Evolutionary conservation across 345 rosid genomes (phyloP), one percentile per base, ranked within the genome.

Genomic region (Capsella bursapastoris): DNA sequence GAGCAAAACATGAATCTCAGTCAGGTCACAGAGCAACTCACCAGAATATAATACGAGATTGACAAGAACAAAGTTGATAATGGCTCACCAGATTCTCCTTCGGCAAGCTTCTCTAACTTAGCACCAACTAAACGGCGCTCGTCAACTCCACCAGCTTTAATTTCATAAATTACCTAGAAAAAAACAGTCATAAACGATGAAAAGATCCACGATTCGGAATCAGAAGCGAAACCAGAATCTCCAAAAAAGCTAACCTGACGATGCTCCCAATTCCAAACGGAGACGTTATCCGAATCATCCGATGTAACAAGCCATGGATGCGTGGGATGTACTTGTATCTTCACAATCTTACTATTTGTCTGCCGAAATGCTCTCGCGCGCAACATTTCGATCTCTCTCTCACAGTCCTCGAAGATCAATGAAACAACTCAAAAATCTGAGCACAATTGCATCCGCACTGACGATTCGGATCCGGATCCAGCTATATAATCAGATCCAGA

Each of bases 181-280:
- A 53, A 45, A 67, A 68, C 2, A n/a, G 22, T n/a, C 31, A 73
- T 18, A 34, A 25, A 58, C 61, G 43, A 58, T 41, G 28, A 2
- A 28, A 1, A 18, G 51, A 71, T 10, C 43, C 31, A 56, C 48
- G 64, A 69, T 4, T 73, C 22, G 22, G 3, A 68, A 70, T 28
- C 28, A 51, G 61, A 79, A 64, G 3, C 57, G 3, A 51, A 70
- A 15, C 37, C 5, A 32, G 41, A 76, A 59, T 52, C 57, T 51
- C 58, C 27, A n/a, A 3, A 13, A 16, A 64, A 31, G 1, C 22
- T 57, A 43, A 88, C 97, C 95, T 96, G 99, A 32, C 98, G 98
- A 75, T 96, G 94, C 75, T 96, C 99, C 99, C 97, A 96, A 71
- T 96, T 96, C 99, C 98, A 96, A 53, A 96, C 97, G 44, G 94